Base-by-base conservation (phyloP, 192 early-diverging fungal species). In the Nowakowskiella sp. region DNA sequence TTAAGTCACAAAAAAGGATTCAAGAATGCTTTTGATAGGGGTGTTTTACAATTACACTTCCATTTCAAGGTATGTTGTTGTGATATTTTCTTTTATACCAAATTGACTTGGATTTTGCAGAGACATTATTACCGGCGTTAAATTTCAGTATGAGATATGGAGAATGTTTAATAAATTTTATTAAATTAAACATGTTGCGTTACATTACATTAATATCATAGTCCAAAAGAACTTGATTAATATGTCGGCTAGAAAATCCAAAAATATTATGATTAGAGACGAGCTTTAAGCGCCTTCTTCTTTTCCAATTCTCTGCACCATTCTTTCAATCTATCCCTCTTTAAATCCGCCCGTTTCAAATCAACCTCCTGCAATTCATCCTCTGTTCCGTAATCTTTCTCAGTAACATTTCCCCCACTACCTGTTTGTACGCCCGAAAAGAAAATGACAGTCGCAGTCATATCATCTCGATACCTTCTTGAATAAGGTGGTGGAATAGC, bases 1-100 rank as follows among this genome's bases (percentile, higher is more conserved):
- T 83, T 85, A 51, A 85, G 83, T 4, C 90, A 95, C 55, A 92
- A 90, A 59, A 86, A 79, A 23, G 89, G 87, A 7, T 90, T 89
- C 60, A 76, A 73, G 30, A 84, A 83, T 54, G 72, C 68, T 3
- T 90, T 87, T 76, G 89, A 90, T 58, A 70, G 86, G 19, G 88
- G 88, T 6, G 84, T 89, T 9, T 61, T 91, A 30, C 81, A 85
- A 62, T 72, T 92, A 31, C 76, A 87, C 70, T 92, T 92, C 55
- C 67, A 84, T 32, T 92, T 90, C 52, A 91, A 88, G 66, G 77
- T 85, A 45, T 81, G 83, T 48, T 83, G n/a, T 81, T 55, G 90
- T 19, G 39, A 27, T 47, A 47, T 13, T 13, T 13, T 47, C 13
- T 19, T 47, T 28, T 13, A 28, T 47, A 47, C 19, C 39, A 27